Base-by-base conservation (phyloP, 2,329 filamentous ascomycete genomes). In the Fusarium anguioides region DNA sequence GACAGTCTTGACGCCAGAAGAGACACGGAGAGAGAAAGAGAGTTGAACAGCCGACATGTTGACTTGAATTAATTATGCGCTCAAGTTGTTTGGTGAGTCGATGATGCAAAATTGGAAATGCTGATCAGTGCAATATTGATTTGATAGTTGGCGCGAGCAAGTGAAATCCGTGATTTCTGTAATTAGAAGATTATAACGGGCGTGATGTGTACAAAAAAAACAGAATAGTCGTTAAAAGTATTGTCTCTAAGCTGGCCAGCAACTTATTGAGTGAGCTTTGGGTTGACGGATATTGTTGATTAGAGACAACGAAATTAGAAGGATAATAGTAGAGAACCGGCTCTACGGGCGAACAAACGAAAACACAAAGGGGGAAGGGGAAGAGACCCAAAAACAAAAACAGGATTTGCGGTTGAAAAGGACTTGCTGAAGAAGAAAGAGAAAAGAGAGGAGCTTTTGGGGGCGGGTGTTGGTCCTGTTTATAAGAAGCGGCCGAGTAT, bases 1-100 rank as follows among this genome's bases (percentile, higher is more conserved):
- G 78, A 97, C 95, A 77, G 94, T 95, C 89, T 97, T 97, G 87
- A 96, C 93, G 83, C 94, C 93, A 78, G 93, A 89, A 78, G 94
- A 97, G 80, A 96, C 96, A 84, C 94, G 93, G 81, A 98, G 92
- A 81, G 91, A 91, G 84, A 98, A 98, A 78, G 94, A 95, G 74
- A 97, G 90, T 84, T 97, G 95, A 82, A 96, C 89, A 79, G 93
- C 86, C 81, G 94, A 90, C 93, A 97, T 97, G 84, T 78, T 89
- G 80, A 84, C 29, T 79, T 89, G 80, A 76, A 61, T 72, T 67
- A 49, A 64, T 60, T 42, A 56, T 51, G 56, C 54, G 66, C 33
- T 63, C 69, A 23, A 46, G 53, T 68, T 76, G 75, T 59, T 48
- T 61, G 45, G 77, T 60, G 72, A 75, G 71, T 68, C 68, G 76